Evolutionary conservation across 2,329 filamentous ascomycete genomes (phyloP), one percentile per base, ranked within the genome.

Genomic region (Phaeosphaeriaceae sp.): DNA sequence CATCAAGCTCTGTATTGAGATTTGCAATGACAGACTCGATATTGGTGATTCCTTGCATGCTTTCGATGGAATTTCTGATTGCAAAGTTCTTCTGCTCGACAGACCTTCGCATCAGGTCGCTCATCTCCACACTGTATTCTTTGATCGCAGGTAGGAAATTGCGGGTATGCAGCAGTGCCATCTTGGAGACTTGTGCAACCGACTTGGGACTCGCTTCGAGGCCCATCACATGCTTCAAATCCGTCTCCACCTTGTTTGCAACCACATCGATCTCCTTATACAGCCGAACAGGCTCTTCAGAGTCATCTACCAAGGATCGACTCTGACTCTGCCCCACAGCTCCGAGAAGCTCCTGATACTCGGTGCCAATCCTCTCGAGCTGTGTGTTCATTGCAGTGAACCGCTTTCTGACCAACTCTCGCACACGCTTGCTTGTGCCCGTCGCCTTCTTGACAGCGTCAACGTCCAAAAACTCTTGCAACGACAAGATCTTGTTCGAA

Each of bases 201-300:
- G 86, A 84, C 66, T 88, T 89, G n/a, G 88, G 81, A 42, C 88
- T 88, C 62, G 87, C 86, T 1, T 87, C 82, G 62, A 93, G 89
- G 6, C 85, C 84, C 46, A 92, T 81, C 11, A 92, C 87, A 64
- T 91, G 89, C 66, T 93, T 89, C 71, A 92, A 91, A 76, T 98
- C 95, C 6, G 89, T 91, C 48, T 89, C 88, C 50, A 99, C 91
- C 78, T 97, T 97, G 69, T 88, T 92, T 51, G 89, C 89, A 54
- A 98, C 84, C 0, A 91, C 90, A 72, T 94, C 89, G 45, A 98
- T 92, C 74, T 98, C 95, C 60, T 92, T 86, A 50, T 95, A 82
- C 7, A 97, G 81, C 61, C 90, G 88, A 21, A 81, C 78, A 5
- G 90, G 84, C 63, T 93, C 91, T 49, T 87, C 84, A 44, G 81